Base-by-base conservation (phyloP, 768 basidiomycete species). In the Kwoniella sp. region DNA sequence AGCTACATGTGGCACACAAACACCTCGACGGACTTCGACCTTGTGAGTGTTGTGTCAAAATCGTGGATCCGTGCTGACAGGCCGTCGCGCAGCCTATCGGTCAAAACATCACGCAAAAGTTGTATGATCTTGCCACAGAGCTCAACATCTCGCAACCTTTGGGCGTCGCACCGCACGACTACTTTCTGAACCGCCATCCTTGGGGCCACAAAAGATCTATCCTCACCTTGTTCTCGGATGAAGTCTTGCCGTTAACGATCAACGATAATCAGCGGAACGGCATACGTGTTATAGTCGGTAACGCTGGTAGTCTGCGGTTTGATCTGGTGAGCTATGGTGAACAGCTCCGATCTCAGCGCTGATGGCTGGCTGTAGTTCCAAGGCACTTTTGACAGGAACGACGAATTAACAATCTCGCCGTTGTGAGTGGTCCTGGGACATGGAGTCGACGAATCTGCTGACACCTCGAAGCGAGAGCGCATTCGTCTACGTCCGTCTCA, bases 381-480 rank as follows among this genome's bases (percentile, higher is more conserved):
- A 54, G 88, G 88, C 1, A 63, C 81, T 2, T 89, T 90, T 75
- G 85, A 84, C 26, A 82, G 82, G 70, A 86, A 89, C 68, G 87
- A 90, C 70, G 84, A 88, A 60, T 79, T 89, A 38, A 86, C 86
- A 0, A 80, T 81, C 1, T 83, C 81, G 5, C 86, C 88, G 0
- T 90, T 86, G 69, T 69, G 39, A 34, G n/a, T n/a, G n/a, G n/a
- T n/a, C n/a, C n/a, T n/a, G n/a, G n/a, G n/a, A n/a, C n/a, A n/a
- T n/a, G n/a, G n/a, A n/a, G 67, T 53, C 9, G 15, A 34, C 31
- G 2, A 19, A 23, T 31, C 19, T 27, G 2, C 19, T 37, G 5
- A 10, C 2, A 57, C 59, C 55, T 11, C 15, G 2, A 8, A 67
- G 66, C 42, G 51, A 48, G 7, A 61, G 48, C 20, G 43, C 33